Base-by-base conservation (phyloP, 805 yeast species). In the Yarrowia hollandica region DNA sequence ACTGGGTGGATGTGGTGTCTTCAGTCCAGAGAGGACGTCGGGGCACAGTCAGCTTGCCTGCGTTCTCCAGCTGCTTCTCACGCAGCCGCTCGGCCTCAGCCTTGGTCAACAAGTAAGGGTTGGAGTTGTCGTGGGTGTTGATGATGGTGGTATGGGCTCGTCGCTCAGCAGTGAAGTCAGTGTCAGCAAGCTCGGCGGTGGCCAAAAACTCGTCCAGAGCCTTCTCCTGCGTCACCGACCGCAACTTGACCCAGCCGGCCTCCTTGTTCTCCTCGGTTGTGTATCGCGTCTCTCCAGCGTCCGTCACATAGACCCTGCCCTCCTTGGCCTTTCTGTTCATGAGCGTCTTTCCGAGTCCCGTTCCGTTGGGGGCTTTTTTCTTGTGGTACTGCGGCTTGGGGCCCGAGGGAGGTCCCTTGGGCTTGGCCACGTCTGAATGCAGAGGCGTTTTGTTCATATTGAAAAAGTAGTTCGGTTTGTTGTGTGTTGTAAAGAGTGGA, bases 101-200 rank as follows among this genome's bases (percentile, higher is more conserved):
- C 23, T 79, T 78, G 0, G 85, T 79, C 61, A 91, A 75, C 46
- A 89, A 68, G 62, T 80, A 82, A 8, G 84, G 86, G 65, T 82
- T 82, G 30, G 74, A 73, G 12, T 72, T 67, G 72, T 70, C 54
- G 73, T 71, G 60, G 74, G 77, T 71, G 68, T 85, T 82, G 65
- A 94, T 85, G 66, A 94, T 89, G 67, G 86, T 87, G 61, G 94
- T 91, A 64, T 86, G 88, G 44, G 86, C 83, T 60, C 84, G 79
- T 68, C 86, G 84, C 65, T 92, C 97, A 3, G 98, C 97, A 8
- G 96, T 84, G 74, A 94, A 94, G 74, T 94, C 98, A 18, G 92
- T 90, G 69, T 90, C 96, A 1, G 97, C 97, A 61, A 94, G 80
- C 71, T 90, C 96, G 0, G 99, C 99, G 7, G 97, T 92, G 68